A percentile compares a stretch with the other conserved stretches of the same genome.
Conservation (phyloP, 2,329 filamentous ascomycete species). For the Rachicladosporium sp. region DNA sequence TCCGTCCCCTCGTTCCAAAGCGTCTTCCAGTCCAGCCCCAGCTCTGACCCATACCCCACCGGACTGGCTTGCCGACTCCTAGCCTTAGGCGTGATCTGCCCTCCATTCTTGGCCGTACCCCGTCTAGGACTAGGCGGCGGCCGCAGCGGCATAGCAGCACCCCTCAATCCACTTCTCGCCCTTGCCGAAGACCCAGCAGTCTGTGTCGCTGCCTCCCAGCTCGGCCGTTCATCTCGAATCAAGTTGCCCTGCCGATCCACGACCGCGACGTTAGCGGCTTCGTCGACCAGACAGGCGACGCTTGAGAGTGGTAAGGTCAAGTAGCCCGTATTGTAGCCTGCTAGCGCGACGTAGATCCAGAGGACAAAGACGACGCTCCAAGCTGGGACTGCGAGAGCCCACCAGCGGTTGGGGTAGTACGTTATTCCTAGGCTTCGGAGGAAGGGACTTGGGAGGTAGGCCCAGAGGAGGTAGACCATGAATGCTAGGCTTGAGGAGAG, state of each 20-base stretch:
- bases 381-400: conserved; percentile 82
- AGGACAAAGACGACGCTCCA: conserved; percentile 80
- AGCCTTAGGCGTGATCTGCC: conserved; percentile 13
- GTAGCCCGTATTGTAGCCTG: conserved; percentile 79
- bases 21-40: conserved; percentile 56
- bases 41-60: conserved; percentile 20
- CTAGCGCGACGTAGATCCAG: conserved; percentile 90
- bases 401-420: conserved; percentile 97
- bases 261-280: conserved; percentile 72
- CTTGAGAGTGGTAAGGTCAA: conserved; percentile 68
- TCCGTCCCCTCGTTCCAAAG: conserved; percentile 91
- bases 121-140: not conserved
- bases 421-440: conserved; percentile 86
- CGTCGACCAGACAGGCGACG: conserved; percentile 84
- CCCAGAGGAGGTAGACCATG: conserved; percentile 63
- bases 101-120: conserved; percentile 19
- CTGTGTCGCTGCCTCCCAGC: conserved; percentile 12
- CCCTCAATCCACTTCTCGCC: conserved; percentile 28
- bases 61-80: conserved; percentile 23
- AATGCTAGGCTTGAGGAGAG: conserved; percentile 77
- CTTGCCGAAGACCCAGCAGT: conserved; percentile 7
- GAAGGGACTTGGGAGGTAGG: conserved; percentile 82
- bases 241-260: conserved; percentile 60
- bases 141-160: not conserved
- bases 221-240: conserved; percentile 21